A percentile compares a stretch with the other conserved stretches of the same genome.
Evolutionary conservation across 306 rosid genomes (phyloP).

Genomic region (Quercus suber): DNA sequence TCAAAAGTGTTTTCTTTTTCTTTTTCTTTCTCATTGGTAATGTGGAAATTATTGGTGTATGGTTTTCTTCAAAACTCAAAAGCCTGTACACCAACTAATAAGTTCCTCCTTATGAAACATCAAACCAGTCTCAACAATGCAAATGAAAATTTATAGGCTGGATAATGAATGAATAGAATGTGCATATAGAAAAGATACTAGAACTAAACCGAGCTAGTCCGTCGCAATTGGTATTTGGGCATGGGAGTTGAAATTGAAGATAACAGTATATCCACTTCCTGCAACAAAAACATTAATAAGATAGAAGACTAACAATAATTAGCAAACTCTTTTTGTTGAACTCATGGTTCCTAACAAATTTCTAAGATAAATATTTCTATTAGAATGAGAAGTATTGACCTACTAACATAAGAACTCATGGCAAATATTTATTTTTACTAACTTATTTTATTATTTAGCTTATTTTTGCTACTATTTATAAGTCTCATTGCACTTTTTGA

Average conservation of each 20-base stretch:
- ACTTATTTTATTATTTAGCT: too few relatives aligned
- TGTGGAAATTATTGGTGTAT: too few relatives aligned
- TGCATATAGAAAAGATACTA: not conserved
- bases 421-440: too few relatives aligned
- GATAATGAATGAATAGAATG: not conserved
- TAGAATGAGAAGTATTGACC: too few relatives aligned
- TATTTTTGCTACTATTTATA: accelerated
- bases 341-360: not conserved
- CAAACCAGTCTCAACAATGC: not conserved
- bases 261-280: constrained; percentile 36
- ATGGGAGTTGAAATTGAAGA: constrained; percentile 14
- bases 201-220: constrained; percentile 27
- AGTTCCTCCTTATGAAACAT: not conserved
- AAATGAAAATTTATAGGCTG: not conserved
- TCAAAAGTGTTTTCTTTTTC: not conserved
- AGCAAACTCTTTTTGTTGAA: not conserved
- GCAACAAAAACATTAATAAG: constrained; percentile 17
- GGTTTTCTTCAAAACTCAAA: not conserved
- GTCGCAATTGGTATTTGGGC: constrained; percentile 31
- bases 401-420: too few relatives aligned
- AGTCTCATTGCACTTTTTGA: accelerated
- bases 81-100: not conserved
- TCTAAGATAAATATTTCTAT: too few relatives aligned
- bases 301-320: not conserved
- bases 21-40: not conserved